These are phyloP conservation scores for Aspergillus bridgeri DNA, from an alignment of 495 filamentous ascomycete genomes.

Conservation along the genomic window DNA sequence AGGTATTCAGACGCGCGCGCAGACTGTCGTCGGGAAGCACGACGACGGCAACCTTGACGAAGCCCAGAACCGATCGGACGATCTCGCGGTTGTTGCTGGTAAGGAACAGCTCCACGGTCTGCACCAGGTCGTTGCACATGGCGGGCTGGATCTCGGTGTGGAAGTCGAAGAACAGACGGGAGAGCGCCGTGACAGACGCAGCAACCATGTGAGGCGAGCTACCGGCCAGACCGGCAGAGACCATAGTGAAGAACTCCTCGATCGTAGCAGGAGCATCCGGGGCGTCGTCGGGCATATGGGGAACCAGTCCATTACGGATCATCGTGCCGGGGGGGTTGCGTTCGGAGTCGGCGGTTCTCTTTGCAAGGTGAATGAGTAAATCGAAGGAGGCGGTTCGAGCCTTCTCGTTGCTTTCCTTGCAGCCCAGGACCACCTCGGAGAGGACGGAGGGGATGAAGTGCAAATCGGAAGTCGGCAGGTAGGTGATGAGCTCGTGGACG, in stretches of 20 bases:
- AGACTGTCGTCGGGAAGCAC: constrained; percentile 74
- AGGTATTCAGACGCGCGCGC: constrained; percentile 62
- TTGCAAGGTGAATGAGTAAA: constrained; percentile 81
- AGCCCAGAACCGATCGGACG: constrained; percentile 86
- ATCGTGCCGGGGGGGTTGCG: constrained; percentile 58
- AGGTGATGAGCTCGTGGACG: constrained; percentile 71
- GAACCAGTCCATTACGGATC: constrained; percentile 79
- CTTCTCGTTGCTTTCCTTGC: constrained; percentile 96
- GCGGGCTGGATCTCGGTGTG: constrained; percentile 52
- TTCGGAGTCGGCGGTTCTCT: constrained; percentile 62
- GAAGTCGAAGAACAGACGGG: constrained; percentile 89
- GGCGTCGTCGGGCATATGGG: constrained; percentile 76
- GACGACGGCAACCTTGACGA: constrained; percentile 93
- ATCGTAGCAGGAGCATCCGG: constrained; percentile 72
- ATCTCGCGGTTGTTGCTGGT: constrained; percentile 95
- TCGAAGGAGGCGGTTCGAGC: constrained; percentile 86
- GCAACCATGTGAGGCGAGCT: constrained; percentile 92
- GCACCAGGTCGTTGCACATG: constrained; percentile 72
- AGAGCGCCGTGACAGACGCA: constrained; percentile 87
- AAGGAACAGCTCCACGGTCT: constrained; percentile 91
- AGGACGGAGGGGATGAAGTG: constrained; percentile 91
- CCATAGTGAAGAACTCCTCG: constrained; percentile 98
- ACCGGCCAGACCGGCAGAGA: constrained; percentile 89
- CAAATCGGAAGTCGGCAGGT: constrained; percentile 69
- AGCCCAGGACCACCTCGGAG: constrained; percentile 87